phyloP scores from a whole-genome alignment of 208 protist genomes.

The Acanthamoeba lenticulata region DNA sequence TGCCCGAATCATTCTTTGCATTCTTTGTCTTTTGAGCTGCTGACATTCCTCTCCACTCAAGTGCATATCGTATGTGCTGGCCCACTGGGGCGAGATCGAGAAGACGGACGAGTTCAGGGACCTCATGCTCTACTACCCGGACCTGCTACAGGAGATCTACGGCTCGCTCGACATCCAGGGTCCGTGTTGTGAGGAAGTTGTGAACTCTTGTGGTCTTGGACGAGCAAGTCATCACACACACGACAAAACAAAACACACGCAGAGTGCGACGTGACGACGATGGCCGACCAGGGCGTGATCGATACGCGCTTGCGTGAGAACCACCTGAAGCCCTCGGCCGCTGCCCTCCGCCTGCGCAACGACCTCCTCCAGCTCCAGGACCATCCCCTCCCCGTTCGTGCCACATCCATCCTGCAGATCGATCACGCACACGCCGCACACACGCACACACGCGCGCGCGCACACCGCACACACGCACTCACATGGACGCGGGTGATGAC shows the following conservation, averaged over 20 bases:
- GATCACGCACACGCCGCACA: no score
- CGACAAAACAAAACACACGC: no score
- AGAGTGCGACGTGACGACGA: neutral
- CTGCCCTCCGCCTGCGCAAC: neutral
- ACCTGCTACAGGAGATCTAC: conserved; percentile 11
- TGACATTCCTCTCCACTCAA: neutral
- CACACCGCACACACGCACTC: no score
- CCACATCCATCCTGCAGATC: no score
- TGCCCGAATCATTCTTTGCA: neutral
- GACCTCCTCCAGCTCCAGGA: neutral
- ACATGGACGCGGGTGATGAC: no score
- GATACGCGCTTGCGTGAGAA: neutral
- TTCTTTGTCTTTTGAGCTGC: neutral
- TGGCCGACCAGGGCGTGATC: neutral
- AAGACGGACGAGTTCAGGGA: neutral
- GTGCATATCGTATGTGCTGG: neutral
- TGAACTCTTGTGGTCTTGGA: neutral
- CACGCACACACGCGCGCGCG: no score
- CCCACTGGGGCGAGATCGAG: neutral
- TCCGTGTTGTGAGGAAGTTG: no score
- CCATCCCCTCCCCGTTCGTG: neutral
- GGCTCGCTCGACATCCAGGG: neutral
- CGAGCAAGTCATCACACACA: no score
- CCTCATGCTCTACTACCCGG: neutral
- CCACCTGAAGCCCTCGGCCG: neutral